phyloP scores from a whole-genome alignment of 805 yeast genomes.

The Teunomyces barrocoloradensis region DNA sequence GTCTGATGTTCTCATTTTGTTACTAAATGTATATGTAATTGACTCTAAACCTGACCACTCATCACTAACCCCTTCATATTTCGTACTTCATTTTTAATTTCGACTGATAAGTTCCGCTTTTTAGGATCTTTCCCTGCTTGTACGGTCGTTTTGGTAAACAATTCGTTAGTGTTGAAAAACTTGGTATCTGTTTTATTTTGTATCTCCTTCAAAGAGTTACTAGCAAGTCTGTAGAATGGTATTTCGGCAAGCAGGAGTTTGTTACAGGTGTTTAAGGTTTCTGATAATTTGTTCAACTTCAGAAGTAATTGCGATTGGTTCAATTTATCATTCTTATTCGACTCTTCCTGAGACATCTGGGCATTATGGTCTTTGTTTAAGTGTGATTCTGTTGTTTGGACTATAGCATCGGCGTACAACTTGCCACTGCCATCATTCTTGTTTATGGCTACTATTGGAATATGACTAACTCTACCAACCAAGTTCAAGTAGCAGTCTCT shows the following conservation, averaged over 20 bases:
- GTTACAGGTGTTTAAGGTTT: conserved; percentile 21
- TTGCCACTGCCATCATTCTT: conserved; percentile 26
- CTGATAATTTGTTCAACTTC: conserved; percentile 23
- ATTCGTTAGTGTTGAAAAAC: conserved; percentile 30
- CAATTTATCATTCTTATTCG: conserved; percentile 21
- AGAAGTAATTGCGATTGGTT: conserved; percentile 20
- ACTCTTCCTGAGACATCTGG: conserved; percentile 15
- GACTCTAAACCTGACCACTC: conserved; percentile 35
- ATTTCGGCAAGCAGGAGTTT: conserved; percentile 28
- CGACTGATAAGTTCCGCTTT: conserved; percentile 30
- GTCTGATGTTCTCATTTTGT: neutral
- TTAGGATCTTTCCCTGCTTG: conserved; percentile 9
- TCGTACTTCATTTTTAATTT: conserved; percentile 37
- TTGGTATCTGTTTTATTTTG: conserved; percentile 35
- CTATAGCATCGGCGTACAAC: conserved; percentile 35
- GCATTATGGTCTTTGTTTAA: conserved; percentile 8
- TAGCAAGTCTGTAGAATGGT: conserved; percentile 30
- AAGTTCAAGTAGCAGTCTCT: conserved; percentile 35
- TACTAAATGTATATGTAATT: neutral
- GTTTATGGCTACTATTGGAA: conserved; percentile 40
- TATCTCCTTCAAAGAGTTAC: conserved; percentile 31
- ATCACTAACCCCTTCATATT: conserved; percentile 43
- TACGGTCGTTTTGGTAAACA: conserved; percentile 19
- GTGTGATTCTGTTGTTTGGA: conserved; percentile 33
- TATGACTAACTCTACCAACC: conserved; percentile 32